Base-by-base conservation (phyloP, 306 rosid species). In the Rosa multiflora region DNA sequence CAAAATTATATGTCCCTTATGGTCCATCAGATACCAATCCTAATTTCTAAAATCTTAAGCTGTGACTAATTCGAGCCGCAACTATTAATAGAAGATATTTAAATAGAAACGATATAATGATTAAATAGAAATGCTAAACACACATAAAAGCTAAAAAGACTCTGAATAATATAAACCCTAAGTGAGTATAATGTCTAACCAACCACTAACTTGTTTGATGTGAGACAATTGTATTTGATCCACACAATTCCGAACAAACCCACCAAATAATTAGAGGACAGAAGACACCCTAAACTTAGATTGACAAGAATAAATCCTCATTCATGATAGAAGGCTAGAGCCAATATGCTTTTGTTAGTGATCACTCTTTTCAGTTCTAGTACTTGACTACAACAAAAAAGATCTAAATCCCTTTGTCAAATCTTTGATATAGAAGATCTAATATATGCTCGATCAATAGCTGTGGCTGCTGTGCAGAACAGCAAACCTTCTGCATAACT, bases 371-470 rank as follows among this genome's bases (percentile, higher is more conserved):
- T 26, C 39, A 56, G 13, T 58, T 10, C 35, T 8, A 26, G 67
- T 17, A 15, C 48, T 42, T 20, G 47, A 18, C 58, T 51, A 18
- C 17, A 14, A 8, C 44, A 9, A 49, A 29, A 15, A 7, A 71
- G 39, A 55, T 20, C 47, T 4, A 52, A 53, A 73, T 73, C 44
- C 48, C 49, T 4, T 53, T 53, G 52, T 39, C 51, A 1, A 6
- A 40, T 74, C 72, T 67, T 59, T 9, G 26, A 67, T 40, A 42
- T 0, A 32, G 40, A 5, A 40, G n/a, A 20, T 67, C 46, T 66
- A 15, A 67, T n/a, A 69, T 44, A 46, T 69, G 73, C 39, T 69
- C 51, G 18, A 68, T 72, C 8, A 43, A 71, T 71, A 29, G 58
- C 43, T 15, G 26, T 23, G 26, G 26, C 26, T 23, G 26, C 26